Evolutionary conservation across 148 eudicot species (phyloP), one percentile per base, ranked within the genome.

Genomic region (Amaranthus cruentus): DNA sequence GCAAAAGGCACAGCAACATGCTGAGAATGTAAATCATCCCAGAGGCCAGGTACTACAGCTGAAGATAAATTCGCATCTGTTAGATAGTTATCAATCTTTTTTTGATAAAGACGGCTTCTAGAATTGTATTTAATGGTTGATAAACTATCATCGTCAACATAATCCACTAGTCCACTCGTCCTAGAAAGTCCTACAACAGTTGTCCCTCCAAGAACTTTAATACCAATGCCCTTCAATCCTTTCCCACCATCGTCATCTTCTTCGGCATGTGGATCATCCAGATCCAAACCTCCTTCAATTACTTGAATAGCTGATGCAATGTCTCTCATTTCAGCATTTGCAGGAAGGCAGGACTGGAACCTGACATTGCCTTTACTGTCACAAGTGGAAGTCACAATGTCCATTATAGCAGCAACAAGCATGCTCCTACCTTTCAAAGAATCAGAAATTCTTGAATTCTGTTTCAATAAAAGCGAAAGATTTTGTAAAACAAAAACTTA

Each of bases 371-470:
- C 91, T 72, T 83, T 79, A 74, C 85, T 86, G 60, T 88, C 90
- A 74, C 96, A 90, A 74, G 84, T 84, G 77, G 99, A 90, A 72
- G 99, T 95, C 74, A 95, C 90, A 55, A 95, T 85, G 86, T 95
- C 99, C 99, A 95, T 92, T 68, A 95, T 86, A 76, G 99, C 97
- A 57, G 99, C 92, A 73, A 95, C 91, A 79, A 95, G 99, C 99
- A 95, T 95, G 89, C 99, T 95, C 85, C 96, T 90, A 77, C 99
- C 99, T 85, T 88, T 90, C 86, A 89, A 86, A 83, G 93, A 88
- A 87, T 92, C 92, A 84, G 85, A 88, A 87, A 84, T 69, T 78
- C 92, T 84, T 76, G 89, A 76, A 81, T 87, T 91, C 99, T 95
- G 99, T 84, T 86, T 84, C 83, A 82, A 83, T 53, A 64, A 59